Evolutionary conservation across 2,329 filamentous ascomycete species (phyloP).

Genomic region (Aurifilum marmelostoma): DNA sequence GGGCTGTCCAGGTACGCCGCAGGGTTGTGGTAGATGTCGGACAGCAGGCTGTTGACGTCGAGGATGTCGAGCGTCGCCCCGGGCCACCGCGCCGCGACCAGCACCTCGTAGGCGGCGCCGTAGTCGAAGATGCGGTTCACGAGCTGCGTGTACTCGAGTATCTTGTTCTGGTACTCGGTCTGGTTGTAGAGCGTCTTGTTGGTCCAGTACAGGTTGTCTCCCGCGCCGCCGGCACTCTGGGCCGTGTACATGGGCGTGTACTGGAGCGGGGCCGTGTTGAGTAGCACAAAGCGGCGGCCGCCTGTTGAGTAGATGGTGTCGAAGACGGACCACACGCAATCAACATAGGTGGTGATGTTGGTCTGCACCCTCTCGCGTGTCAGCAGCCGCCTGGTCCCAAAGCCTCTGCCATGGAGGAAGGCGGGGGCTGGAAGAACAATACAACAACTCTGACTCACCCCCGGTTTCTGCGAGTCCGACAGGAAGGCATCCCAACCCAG

Average conservation of each 20-base stretch:
- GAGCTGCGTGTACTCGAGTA: conserved; percentile 52
- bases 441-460: conserved; percentile 30
- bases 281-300: conserved; percentile 70
- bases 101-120: conserved; percentile 51
- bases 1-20: conserved; percentile 64
- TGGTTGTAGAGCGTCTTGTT: conserved; percentile 51
- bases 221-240: conserved; percentile 46
- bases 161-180: conserved; percentile 51
- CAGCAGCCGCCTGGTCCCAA: neutral
- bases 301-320: conserved; percentile 67
- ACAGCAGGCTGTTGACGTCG: conserved; percentile 66
- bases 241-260: conserved; percentile 68
- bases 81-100: conserved; percentile 52
- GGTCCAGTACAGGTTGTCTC: conserved; percentile 49
- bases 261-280: conserved; percentile 71
- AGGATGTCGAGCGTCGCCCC: conserved; percentile 67
- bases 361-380: conserved; percentile 40
- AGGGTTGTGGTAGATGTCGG: conserved; percentile 67
- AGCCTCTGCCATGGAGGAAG: too few species aligned
- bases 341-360: conserved; percentile 65
- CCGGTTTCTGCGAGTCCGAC: conserved; percentile 62
- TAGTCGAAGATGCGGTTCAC: conserved; percentile 55
- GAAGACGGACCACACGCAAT: conserved; percentile 69
- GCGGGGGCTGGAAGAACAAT: neutral
- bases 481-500: conserved; percentile 69